Evolutionary conservation across 805 yeast species (phyloP).

Genomic region (Nakazawaea ishiwadae): DNA sequence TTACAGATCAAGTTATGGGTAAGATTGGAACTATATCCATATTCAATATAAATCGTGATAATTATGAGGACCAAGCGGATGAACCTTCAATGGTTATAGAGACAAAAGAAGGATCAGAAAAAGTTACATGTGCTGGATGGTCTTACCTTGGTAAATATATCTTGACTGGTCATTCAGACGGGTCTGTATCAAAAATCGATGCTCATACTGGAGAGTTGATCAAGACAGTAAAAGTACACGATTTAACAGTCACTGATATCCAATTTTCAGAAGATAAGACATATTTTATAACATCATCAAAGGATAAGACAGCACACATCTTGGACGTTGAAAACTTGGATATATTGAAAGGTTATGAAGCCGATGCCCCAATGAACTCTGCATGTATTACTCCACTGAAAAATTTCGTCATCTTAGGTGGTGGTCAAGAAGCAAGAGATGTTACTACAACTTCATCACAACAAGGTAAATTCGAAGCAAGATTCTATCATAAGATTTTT

Average conservation of each 20-base stretch:
- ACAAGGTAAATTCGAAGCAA: conserved; percentile 95
- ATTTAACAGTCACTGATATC: conserved; percentile 75
- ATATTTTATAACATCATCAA: conserved; percentile 88
- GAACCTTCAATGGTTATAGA: conserved; percentile 58
- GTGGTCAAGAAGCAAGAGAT: conserved; percentile 99
- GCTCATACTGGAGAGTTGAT: conserved; percentile 69
- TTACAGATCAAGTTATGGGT: conserved; percentile 93
- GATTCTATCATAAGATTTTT: conserved; percentile 92
- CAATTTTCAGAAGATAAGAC: conserved; percentile 86
- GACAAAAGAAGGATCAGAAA: conserved; percentile 55
- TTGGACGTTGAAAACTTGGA: conserved; percentile 74
- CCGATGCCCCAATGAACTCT: conserved; percentile 93
- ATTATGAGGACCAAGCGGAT: conserved; percentile 36
- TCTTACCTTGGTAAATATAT: conserved; percentile 68
- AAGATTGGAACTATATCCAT: conserved; percentile 71
- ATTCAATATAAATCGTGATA: conserved; percentile 52
- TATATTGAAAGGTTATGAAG: conserved; percentile 65
- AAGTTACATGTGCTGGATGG: conserved; percentile 85
- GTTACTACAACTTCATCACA: conserved; percentile 94
- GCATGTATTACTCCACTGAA: conserved; percentile 93
- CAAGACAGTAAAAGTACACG: conserved; percentile 61
- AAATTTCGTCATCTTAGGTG: conserved; percentile 90
- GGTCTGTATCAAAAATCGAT: conserved; percentile 76
- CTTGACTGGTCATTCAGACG: conserved; percentile 86
- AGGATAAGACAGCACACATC: conserved; percentile 81